phyloP scores from a whole-genome alignment of 129 eudicot species.

The Gnaphalium uliginosum region DNA sequence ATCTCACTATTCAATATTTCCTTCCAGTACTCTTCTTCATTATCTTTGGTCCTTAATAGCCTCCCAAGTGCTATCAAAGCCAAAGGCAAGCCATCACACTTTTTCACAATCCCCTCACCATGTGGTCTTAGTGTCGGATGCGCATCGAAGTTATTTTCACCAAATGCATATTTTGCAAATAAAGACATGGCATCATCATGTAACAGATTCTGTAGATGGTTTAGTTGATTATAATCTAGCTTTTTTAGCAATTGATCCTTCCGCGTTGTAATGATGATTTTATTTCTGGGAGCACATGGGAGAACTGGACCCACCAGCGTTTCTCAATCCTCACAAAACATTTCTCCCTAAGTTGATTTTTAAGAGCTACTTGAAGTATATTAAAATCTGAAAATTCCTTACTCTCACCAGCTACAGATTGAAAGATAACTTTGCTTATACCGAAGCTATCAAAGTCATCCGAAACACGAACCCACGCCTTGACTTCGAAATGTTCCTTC shows the following conservation, averaged over 20 bases:
- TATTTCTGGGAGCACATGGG: constrained; percentile 49
- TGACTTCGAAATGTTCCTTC: constrained; percentile 31
- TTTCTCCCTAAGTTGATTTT: constrained; percentile 23
- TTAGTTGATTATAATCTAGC: constrained; percentile 9
- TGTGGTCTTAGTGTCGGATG: constrained; percentile 1
- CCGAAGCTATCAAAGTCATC: constrained; percentile 40
- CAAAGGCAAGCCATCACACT: constrained; percentile 20
- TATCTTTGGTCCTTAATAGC: background rate
- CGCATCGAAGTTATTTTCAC: background rate
- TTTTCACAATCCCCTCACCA: constrained; percentile 1
- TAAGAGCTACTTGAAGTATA: constrained; percentile 30
- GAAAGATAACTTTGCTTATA: constrained; percentile 54
- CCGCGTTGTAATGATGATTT: constrained; percentile 58
- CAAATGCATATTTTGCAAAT: constrained; percentile 7
- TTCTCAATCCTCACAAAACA: constrained; percentile 40
- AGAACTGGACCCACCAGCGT: constrained; percentile 34
- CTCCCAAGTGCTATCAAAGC: constrained; percentile 16
- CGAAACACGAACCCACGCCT: constrained; percentile 65
- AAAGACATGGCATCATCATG: background rate
- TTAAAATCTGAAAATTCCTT: constrained; percentile 42
- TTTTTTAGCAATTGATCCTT: constrained; percentile 38
- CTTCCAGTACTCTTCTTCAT: constrained; percentile 16
- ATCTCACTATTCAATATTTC: constrained; percentile 19
- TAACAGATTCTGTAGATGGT: background rate
- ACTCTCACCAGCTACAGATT: constrained; percentile 18